Evolutionary conservation across 257 asterid species (phyloP).

Genomic region (Fraxinus excelsior): DNA sequence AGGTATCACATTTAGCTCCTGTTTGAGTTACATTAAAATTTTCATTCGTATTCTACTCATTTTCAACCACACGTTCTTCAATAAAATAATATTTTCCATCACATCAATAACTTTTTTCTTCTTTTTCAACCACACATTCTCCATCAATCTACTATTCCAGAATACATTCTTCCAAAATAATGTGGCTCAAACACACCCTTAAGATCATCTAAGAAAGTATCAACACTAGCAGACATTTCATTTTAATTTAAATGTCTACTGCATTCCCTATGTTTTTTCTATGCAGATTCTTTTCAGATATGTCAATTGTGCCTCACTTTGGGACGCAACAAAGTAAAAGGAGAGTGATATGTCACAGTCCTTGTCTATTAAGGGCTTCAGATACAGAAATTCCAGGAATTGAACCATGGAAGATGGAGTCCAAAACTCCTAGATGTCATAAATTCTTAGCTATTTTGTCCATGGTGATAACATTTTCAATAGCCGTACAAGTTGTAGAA

Average conservation of each 20-base stretch:
- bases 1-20: background rate
- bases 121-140: too few species aligned
- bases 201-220: background rate
- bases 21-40: too few species aligned
- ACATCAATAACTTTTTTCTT: too few species aligned
- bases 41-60: too few species aligned
- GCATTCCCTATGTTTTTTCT: background rate
- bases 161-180: too few species aligned
- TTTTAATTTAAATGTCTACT: background rate
- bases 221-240: background rate
- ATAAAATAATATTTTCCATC: too few species aligned
- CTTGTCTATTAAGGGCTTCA: background rate
- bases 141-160: too few species aligned
- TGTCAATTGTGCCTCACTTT: background rate
- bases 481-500: background rate
- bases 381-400: background rate
- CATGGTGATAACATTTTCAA: background rate
- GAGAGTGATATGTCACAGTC: background rate
- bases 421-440: background rate
- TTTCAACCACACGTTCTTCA: too few species aligned
- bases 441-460: background rate
- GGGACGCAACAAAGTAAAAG: background rate
- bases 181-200: too few species aligned
- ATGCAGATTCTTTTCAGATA: background rate
- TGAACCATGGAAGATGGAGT: background rate